phyloP scores from a whole-genome alignment of 768 basidiomycete genomes.

The Lentinula aciculospora region DNA sequence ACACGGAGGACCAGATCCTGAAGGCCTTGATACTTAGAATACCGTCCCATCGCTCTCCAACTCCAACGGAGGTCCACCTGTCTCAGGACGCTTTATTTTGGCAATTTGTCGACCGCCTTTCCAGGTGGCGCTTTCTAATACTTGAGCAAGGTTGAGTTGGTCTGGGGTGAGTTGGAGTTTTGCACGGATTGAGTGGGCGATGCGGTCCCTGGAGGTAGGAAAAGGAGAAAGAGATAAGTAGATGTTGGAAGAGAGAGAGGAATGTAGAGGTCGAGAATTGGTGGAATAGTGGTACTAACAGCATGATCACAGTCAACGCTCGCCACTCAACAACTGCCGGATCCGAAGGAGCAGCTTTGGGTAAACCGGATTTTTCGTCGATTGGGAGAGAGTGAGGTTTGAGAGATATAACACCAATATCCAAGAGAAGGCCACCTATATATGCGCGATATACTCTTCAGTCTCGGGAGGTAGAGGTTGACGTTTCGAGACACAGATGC shows the following conservation, averaged over 20 bases:
- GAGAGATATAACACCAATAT: constrained; percentile 74
- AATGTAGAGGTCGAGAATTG: no score
- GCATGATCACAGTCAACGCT: constrained; percentile 88
- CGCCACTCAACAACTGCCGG: constrained; percentile 95
- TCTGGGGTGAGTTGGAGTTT: constrained; percentile 44
- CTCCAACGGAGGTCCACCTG: constrained; percentile 81
- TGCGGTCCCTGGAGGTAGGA: constrained; percentile 59
- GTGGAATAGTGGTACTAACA: no score
- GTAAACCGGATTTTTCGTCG: constrained; percentile 46
- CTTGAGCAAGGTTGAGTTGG: constrained; percentile 74
- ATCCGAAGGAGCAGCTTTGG: constrained; percentile 67
- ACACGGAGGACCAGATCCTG: no score
- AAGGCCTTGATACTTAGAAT: no score
- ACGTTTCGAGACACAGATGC: no score
- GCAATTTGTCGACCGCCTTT: constrained; percentile 95
- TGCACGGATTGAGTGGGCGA: constrained; percentile 62
- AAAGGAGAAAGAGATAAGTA: neutral
- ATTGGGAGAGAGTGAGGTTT: constrained; percentile 49
- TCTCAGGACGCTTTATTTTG: constrained; percentile 61
- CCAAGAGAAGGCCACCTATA: constrained; percentile 81
- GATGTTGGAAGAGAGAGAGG: no score
- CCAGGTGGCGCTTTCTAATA: constrained; percentile 95
- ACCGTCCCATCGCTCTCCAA: constrained; percentile 84
- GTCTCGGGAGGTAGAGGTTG: neutral
- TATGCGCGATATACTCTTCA: neutral